Conservation (phyloP, 2,329 filamentous ascomycete species). For the Sphaerulina musiva region DNA sequence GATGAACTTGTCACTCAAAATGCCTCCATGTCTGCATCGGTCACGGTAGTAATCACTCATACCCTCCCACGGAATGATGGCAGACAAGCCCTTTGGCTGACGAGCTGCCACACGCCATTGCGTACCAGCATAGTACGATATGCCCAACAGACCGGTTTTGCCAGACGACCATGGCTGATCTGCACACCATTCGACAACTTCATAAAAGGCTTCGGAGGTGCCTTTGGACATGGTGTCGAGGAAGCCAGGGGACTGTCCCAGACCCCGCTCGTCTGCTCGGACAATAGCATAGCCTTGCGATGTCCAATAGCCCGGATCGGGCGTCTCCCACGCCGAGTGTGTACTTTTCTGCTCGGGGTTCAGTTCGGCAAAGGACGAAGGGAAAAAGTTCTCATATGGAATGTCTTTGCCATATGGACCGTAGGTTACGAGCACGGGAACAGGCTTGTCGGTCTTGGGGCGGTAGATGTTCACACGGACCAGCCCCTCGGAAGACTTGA, state of each 20-base stretch:
- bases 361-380: constrained; percentile 43
- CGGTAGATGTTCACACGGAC: constrained; percentile 34
- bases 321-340: constrained; percentile 43
- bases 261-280: constrained; percentile 31
- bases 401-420: constrained; percentile 71
- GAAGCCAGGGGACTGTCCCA: constrained; percentile 35
- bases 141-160: constrained; percentile 40
- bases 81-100: constrained; percentile 39
- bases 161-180: constrained; percentile 43
- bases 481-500: constrained; percentile 29
- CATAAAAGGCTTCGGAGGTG: constrained; percentile 43
- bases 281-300: constrained; percentile 34
- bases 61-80: constrained; percentile 46
- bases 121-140: constrained; percentile 39
- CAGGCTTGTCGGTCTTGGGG: constrained; percentile 33
- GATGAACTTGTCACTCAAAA: constrained; percentile 41
- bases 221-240: constrained; percentile 43
- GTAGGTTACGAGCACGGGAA: constrained; percentile 62
- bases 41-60: constrained; percentile 45
- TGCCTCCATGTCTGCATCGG: constrained; percentile 42
- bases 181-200: constrained; percentile 41
- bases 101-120: constrained; percentile 40
- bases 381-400: constrained; percentile 52
- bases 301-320: constrained; percentile 37
- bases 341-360: constrained; percentile 36